Evolutionary conservation across 2,329 filamentous ascomycete genomes (phyloP).

Genomic region (Neopestalotiopsis sp.): DNA sequence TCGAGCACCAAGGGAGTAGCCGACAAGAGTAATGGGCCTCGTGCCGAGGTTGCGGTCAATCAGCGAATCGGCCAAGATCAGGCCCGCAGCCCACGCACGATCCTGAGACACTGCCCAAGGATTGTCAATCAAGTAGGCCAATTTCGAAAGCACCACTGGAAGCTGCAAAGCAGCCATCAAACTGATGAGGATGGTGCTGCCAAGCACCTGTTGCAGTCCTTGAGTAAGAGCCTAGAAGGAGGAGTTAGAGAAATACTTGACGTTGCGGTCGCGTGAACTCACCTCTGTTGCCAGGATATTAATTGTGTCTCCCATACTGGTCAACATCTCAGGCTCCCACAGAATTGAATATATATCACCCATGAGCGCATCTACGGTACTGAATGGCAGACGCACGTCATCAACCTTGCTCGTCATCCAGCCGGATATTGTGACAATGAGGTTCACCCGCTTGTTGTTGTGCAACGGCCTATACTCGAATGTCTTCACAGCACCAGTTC

Average conservation of each 20-base stretch:
- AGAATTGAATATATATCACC: slow-evolving; percentile 95
- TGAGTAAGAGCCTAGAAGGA: slow-evolving; percentile 82
- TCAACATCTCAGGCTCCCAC: slow-evolving; percentile 98
- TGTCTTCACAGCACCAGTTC: slow-evolving; percentile 91
- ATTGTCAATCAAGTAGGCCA: slow-evolving; percentile 96
- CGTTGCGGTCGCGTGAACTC: slow-evolving; percentile 41
- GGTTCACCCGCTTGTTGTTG: slow-evolving; percentile 96
- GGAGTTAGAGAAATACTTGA: slow-evolving; percentile 31
- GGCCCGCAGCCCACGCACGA: slow-evolving; percentile 83
- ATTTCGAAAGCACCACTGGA: slow-evolving; percentile 90
- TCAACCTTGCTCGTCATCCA: slow-evolving; percentile 99
- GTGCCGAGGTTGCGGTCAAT: slow-evolving; percentile 91
- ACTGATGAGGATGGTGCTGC: slow-evolving; percentile 83
- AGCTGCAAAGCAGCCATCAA: slow-evolving; percentile 93
- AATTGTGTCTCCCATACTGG: slow-evolving; percentile 97
- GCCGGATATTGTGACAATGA: slow-evolving; percentile 92
- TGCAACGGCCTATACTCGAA: slow-evolving; percentile 97
- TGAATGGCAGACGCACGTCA: slow-evolving; percentile 93
- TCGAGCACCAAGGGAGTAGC: slow-evolving; percentile 89
- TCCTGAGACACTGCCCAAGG: slow-evolving; percentile 97
- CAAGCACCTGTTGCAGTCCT: slow-evolving; percentile 93
- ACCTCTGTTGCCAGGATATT: slow-evolving; percentile 98
- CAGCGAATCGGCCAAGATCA: slow-evolving; percentile 93
- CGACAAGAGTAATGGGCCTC: slow-evolving; percentile 88
- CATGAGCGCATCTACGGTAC: slow-evolving; percentile 97